These are phyloP conservation scores for Beauveria bassiana DNA, from an alignment of 2,329 filamentous ascomycete species.

Conservation along the genomic window DNA sequence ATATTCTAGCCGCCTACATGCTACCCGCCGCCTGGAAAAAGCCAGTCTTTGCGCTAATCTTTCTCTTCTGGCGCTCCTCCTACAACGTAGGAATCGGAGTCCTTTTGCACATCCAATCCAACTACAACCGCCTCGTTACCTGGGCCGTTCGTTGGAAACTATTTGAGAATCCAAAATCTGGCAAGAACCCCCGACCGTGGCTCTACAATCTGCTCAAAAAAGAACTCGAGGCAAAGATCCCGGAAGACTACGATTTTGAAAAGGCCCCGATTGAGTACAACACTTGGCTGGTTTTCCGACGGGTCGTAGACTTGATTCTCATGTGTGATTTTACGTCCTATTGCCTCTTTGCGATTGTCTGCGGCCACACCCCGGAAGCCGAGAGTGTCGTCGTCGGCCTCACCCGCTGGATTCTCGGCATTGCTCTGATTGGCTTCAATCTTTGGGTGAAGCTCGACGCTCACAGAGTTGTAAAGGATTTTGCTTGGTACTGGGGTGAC, in stretches of 20 bases:
- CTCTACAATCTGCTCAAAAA: slow-evolving; percentile 77
- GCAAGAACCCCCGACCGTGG: slow-evolving; percentile 72
- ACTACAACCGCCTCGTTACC: slow-evolving; percentile 73
- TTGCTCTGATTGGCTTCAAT: slow-evolving; percentile 82
- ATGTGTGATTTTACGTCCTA: slow-evolving; percentile 99
- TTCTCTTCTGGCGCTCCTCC: slow-evolving; percentile 83
- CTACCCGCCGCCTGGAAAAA: slow-evolving; percentile 64
- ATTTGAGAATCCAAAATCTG: slow-evolving; percentile 76
- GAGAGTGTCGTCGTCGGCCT: slow-evolving; percentile 63
- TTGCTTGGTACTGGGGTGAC: slow-evolving; percentile 99
- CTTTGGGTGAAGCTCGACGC: slow-evolving; percentile 98
- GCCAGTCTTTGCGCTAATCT: slow-evolving; percentile 73
- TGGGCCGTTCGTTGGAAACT: slow-evolving; percentile 84
- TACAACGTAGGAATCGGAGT: slow-evolving; percentile 95
- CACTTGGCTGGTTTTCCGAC: slow-evolving; percentile 93
- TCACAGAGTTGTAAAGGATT: slow-evolving; percentile 96
- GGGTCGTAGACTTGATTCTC: slow-evolving; percentile 90
- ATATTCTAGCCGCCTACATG: slow-evolving; percentile 65
- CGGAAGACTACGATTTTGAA: slow-evolving; percentile 87
- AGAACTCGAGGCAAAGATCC: slow-evolving; percentile 92
- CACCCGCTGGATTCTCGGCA: slow-evolving; percentile 71
- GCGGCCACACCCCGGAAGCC: slow-evolving; percentile 63
- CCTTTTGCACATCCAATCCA: slow-evolving; percentile 81
- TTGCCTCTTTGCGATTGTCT: slow-evolving; percentile 89
- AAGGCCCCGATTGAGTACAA: slow-evolving; percentile 96